phyloP scores from a whole-genome alignment of 495 filamentous ascomycete genomes.

The Recurvomyces mirabilis region DNA sequence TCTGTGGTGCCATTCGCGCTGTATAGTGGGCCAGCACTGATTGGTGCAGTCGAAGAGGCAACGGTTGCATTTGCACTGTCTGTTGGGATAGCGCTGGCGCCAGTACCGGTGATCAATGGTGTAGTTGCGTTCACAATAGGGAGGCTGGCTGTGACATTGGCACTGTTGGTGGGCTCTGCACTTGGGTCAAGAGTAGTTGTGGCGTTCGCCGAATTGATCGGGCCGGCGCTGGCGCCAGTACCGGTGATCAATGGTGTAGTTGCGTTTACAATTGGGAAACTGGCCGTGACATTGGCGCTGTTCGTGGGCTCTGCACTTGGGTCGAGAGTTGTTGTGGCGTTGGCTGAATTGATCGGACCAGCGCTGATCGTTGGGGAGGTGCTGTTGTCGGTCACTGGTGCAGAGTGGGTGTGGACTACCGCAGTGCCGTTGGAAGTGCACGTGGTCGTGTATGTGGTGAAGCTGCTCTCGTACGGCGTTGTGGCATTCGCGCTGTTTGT shows the following conservation, averaged over 20 bases:
- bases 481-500: neutral
- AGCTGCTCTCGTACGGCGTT: no score
- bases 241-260: neutral
- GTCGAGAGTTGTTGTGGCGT: no score
- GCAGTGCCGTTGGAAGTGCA: constrained; percentile 1
- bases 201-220: neutral
- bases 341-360: neutral
- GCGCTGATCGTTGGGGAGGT: neutral
- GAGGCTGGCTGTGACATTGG: neutral
- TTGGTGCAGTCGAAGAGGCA: no score
- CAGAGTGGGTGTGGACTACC: constrained; percentile 1
- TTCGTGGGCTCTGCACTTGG: neutral
- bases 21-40: no score
- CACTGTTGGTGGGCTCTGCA: neutral
- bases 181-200: no score
- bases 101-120: neutral
- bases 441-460: neutral
- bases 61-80: neutral
- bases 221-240: neutral
- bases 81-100: neutral
- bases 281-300: neutral
- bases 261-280: neutral
- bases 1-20: no score
- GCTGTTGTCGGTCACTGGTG: neutral
- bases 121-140: neutral